These are phyloP conservation scores for Puccinellia tenuiflora DNA, from an alignment of 176 grass and related monocot species.

Conservation along the genomic window DNA sequence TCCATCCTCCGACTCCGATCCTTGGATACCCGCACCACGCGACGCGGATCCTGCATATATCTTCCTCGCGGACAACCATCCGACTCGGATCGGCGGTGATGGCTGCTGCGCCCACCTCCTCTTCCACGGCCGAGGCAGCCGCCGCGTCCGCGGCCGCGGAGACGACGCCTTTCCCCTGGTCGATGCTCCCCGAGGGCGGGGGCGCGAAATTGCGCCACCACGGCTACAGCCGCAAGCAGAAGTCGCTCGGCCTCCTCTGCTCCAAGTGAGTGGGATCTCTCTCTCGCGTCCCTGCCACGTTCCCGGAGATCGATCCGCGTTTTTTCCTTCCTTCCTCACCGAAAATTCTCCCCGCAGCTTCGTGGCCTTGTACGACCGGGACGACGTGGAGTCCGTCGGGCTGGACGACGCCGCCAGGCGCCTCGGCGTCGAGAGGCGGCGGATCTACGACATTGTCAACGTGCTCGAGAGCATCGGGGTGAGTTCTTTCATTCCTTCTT, in stretches of 20 bases:
- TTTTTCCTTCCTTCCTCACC: background rate
- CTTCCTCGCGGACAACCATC: background rate
- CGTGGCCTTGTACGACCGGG: constrained; percentile 59
- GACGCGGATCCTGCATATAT: background rate
- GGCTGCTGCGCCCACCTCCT: background rate
- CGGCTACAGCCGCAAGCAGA: constrained; percentile 84
- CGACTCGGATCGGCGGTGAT: background rate
- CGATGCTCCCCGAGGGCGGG: background rate
- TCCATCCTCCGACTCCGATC: constrained; percentile 1
- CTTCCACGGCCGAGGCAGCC: background rate
- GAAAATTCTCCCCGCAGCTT: constrained; percentile 45
- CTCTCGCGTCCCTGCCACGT: background rate
- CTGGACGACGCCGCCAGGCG: constrained; percentile 64
- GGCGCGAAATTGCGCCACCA: constrained; percentile 36
- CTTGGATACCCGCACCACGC: constrained; percentile 1
- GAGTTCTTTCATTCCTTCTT: background rate
- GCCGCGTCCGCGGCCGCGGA: background rate
- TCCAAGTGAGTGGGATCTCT: constrained; percentile 53
- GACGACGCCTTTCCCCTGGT: background rate
- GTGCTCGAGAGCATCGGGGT: constrained; percentile 92
- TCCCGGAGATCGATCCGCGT: background rate
- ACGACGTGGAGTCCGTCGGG: constrained; percentile 49
- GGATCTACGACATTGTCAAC: constrained; percentile 99
- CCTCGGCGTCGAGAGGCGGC: constrained; percentile 73
- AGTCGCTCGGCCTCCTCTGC: constrained; percentile 85